These are phyloP conservation scores for Yamadazyma scolyti DNA, from an alignment of 805 yeast species.

Conservation along the genomic window DNA sequence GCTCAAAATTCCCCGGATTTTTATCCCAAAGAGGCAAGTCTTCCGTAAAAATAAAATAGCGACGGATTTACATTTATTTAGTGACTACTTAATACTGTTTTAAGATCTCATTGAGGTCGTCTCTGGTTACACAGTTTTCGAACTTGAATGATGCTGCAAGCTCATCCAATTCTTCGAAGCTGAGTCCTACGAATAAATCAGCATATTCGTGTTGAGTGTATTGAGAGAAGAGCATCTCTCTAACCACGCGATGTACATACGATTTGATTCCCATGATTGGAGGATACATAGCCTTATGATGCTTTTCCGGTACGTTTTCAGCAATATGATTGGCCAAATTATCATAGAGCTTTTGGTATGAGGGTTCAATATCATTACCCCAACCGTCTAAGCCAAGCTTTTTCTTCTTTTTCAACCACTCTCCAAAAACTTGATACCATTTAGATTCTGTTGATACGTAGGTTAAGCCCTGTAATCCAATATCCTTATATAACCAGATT, in stretches of 20 bases:
- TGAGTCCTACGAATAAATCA: conserved; percentile 37
- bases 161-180: conserved; percentile 46
- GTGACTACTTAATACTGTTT: conserved; percentile 17
- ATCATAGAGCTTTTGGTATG: conserved; percentile 32
- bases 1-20: background rate
- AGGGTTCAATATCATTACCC: conserved; percentile 46
- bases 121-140: conserved; percentile 41
- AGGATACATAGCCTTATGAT: conserved; percentile 40
- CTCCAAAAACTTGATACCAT: conserved; percentile 40
- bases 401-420: conserved; percentile 41
- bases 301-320: conserved; percentile 37
- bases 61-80: too few species aligned
- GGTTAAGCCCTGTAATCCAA: conserved; percentile 49
- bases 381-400: conserved; percentile 46
- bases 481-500: conserved; percentile 52
- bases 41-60: too few species aligned
- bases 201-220: conserved; percentile 45
- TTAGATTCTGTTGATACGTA: conserved; percentile 43
- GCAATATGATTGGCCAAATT: conserved; percentile 33
- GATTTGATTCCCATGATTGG: conserved; percentile 32
- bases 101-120: conserved; percentile 35
- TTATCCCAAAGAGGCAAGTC: background rate
- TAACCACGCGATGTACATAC: conserved; percentile 35
- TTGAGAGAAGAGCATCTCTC: conserved; percentile 43
- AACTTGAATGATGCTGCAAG: conserved; percentile 50